phyloP scores from a whole-genome alignment of 768 basidiomycete species.

The Nidularia pulvinata region DNA sequence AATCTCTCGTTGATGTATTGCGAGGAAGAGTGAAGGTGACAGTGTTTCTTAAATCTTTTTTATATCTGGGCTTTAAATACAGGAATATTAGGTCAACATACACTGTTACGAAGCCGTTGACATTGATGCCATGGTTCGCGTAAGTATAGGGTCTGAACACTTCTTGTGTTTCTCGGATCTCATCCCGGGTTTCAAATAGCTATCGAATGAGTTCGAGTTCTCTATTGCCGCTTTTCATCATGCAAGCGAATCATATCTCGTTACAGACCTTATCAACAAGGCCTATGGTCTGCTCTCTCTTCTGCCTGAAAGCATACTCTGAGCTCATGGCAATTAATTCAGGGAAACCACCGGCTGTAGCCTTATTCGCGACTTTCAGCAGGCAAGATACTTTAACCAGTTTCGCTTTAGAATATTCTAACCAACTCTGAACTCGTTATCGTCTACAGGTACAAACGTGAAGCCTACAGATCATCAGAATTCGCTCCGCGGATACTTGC shows the following conservation, averaged over 20 bases:
- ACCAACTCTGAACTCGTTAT: not conserved
- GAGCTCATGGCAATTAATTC: not conserved
- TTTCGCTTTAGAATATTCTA: not conserved
- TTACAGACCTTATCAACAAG: constrained; percentile 74
- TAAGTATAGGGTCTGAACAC: constrained; percentile 25
- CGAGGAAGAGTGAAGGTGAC: constrained; percentile 74
- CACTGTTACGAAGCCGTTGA: constrained; percentile 69
- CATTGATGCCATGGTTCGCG: constrained; percentile 68
- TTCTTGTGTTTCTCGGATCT: not conserved
- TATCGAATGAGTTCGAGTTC: constrained; percentile 86
- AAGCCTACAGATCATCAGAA: constrained; percentile 79
- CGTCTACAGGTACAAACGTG: constrained; percentile 63
- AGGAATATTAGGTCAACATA: constrained; percentile 40
- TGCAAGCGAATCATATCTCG: constrained; percentile 82
- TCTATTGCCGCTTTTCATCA: constrained; percentile 78
- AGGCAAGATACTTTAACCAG: constrained; percentile 17
- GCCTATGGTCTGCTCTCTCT: constrained; percentile 49
- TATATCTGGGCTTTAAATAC: not conserved
- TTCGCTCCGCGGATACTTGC: constrained; percentile 79
- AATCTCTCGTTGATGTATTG: constrained; percentile 75
- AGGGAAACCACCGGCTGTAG: constrained; percentile 74
- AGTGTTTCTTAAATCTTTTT: too few relatives aligned
- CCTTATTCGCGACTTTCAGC: constrained; percentile 64
- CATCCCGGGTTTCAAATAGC: constrained; percentile 25
- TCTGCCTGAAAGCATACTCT: not conserved